Conservation (phyloP, 139 green algal genomes). For the Nannochloris sp. region DNA sequence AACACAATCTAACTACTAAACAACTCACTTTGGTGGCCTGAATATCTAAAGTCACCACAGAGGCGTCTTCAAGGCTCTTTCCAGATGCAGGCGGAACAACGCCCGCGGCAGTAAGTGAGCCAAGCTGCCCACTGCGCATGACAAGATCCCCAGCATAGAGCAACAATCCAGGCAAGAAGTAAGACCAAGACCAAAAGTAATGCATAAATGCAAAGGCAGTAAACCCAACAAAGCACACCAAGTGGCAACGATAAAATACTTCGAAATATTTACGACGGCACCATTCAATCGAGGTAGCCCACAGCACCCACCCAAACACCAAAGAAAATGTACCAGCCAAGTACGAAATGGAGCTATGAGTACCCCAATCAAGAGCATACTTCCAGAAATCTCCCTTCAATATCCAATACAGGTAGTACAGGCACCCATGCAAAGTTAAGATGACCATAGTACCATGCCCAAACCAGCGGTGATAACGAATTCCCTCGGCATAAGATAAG, state of each 20-base stretch:
- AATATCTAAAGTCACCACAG: conserved; percentile 15
- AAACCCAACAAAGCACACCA: conserved; percentile 33
- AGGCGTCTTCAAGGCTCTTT: background rate
- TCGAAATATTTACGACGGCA: conserved; percentile 6
- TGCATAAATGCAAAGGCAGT: conserved; percentile 20
- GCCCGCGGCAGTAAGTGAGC: conserved; percentile 14
- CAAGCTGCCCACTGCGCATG: conserved; percentile 16
- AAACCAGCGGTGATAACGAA: conserved; percentile 36
- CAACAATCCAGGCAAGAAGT: conserved; percentile 21
- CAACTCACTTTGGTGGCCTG: conserved; percentile 4
- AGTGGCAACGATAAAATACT: conserved; percentile 24
- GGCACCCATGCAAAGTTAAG: conserved; percentile 9
- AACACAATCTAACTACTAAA: background rate
- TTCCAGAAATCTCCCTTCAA: conserved; percentile 15
- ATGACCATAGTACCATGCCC: conserved; percentile 29
- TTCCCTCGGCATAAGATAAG: conserved; percentile 9
- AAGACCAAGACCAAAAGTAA: conserved; percentile 18
- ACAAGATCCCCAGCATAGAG: conserved; percentile 26
- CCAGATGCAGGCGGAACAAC: background rate
- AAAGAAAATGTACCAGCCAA: conserved; percentile 12
- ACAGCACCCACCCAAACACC: conserved; percentile 13
- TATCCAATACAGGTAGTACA: conserved; percentile 33
- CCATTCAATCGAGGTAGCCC: background rate
- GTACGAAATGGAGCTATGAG: background rate
- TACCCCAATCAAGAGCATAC: background rate